Evolutionary conservation across 2,329 filamentous ascomycete species (phyloP).

Genomic region (Claviceps capensis): DNA sequence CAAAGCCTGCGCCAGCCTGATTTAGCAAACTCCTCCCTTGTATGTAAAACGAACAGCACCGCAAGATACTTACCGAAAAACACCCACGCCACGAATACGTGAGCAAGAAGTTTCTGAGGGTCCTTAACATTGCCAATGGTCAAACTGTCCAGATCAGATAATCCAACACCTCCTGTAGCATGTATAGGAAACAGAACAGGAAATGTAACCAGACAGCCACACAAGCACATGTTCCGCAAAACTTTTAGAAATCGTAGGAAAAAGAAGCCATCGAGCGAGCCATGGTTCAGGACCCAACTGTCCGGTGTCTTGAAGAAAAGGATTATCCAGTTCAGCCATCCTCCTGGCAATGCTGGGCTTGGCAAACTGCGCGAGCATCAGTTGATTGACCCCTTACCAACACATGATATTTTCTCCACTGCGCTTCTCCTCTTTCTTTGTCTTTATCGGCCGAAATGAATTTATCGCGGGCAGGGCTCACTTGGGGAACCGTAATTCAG

Average conservation of each 20-base stretch:
- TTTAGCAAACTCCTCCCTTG: not conserved
- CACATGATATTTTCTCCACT: not conserved
- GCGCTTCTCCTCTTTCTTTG: not conserved
- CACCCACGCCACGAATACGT: conserved; percentile 66
- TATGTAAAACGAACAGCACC: not conserved
- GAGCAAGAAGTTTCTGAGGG: conserved; percentile 59
- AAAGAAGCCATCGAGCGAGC: conserved; percentile 83
- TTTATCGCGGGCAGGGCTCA: conserved; percentile 5
- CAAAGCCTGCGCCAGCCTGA: conserved; percentile 44
- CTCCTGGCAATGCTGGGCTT: conserved; percentile 43
- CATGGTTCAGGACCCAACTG: conserved; percentile 73
- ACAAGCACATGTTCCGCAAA: conserved; percentile 70
- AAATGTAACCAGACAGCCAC: conserved; percentile 75
- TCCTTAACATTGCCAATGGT: conserved; percentile 62
- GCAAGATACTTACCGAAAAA: conserved; percentile 38
- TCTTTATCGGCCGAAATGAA: not conserved
- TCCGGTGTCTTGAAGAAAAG: conserved; percentile 58
- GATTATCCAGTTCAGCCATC: conserved; percentile 53
- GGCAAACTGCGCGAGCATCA: conserved; percentile 32
- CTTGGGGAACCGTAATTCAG: conserved; percentile 32
- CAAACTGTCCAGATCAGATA: conserved; percentile 59
- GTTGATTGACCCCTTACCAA: not conserved
- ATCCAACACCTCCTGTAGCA: conserved; percentile 57
- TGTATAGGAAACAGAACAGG: conserved; percentile 80
- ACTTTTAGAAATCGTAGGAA: conserved; percentile 60